phyloP scores from a whole-genome alignment of 257 asterid species.

The Penstemon eatonii region DNA sequence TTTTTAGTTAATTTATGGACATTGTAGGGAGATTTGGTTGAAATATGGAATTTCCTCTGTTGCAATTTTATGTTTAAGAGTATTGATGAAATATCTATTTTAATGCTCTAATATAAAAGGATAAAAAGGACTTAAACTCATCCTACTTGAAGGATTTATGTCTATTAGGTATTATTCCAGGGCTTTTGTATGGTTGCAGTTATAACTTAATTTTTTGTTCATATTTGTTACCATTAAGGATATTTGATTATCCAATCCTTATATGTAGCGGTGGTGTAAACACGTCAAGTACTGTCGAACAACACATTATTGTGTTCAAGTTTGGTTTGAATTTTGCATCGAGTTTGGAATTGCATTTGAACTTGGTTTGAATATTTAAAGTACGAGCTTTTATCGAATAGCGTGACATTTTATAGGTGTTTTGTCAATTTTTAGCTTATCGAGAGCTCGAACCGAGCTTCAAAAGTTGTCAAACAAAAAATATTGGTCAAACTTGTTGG shows the following conservation, averaged over 20 bases:
- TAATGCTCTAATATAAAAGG: not conserved
- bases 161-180: not conserved
- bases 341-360: too few relatives aligned
- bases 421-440: too few relatives aligned
- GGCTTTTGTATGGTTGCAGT: not conserved
- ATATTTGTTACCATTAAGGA: not conserved
- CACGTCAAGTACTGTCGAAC: too few relatives aligned
- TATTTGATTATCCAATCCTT: not conserved
- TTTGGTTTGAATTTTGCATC: too few relatives aligned
- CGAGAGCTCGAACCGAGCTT: too few relatives aligned
- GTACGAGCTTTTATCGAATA: too few relatives aligned
- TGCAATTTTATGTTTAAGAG: not conserved
- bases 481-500: too few relatives aligned
- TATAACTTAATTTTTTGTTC: not conserved
- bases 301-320: too few relatives aligned
- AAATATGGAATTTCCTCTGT: slow-evolving; percentile 2
- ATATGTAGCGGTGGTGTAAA: too few relatives aligned
- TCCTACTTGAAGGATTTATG: not conserved
- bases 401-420: too few relatives aligned
- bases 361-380: too few relatives aligned
- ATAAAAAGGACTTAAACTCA: not conserved
- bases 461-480: too few relatives aligned
- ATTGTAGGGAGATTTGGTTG: not conserved
- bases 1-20: not conserved
- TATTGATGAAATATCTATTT: not conserved